Evolutionary conservation across 768 basidiomycete genomes (phyloP).

Genomic region (Nidularia pulvinata): DNA sequence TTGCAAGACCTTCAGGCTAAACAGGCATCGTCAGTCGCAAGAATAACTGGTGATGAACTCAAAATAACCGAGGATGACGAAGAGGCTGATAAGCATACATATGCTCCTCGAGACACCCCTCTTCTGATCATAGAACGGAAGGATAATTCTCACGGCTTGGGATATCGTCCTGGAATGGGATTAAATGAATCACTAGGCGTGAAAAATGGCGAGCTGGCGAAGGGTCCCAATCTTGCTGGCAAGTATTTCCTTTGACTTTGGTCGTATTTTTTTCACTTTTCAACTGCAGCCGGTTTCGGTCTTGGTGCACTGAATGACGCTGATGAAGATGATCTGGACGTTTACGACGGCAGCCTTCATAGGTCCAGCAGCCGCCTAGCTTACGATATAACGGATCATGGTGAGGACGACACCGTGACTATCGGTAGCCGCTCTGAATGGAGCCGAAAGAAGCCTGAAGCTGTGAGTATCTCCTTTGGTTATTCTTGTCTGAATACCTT

Average conservation of each 20-base stretch:
- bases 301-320: constrained; percentile 91
- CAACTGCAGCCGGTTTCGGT: constrained; percentile 78
- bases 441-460: constrained; percentile 14
- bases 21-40: constrained; percentile 23
- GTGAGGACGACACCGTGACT: constrained; percentile 57
- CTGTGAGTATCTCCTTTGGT: constrained; percentile 21
- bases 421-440: constrained; percentile 31
- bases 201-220: constrained; percentile 14
- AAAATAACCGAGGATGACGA: constrained; percentile 62
- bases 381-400: constrained; percentile 63
- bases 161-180: constrained; percentile 67
- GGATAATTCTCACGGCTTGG: constrained; percentile 80
- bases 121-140: constrained; percentile 64
- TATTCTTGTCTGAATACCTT: constrained; percentile 1
- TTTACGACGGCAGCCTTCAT: constrained; percentile 57
- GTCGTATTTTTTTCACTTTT: constrained; percentile 1
- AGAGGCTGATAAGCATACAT: constrained; percentile 86
- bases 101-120: constrained; percentile 80
- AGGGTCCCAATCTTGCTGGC: constrained; percentile 64
- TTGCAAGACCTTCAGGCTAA: constrained; percentile 63
- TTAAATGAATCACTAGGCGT: constrained; percentile 59
- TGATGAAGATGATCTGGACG: constrained; percentile 89
- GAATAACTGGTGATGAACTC: constrained; percentile 23
- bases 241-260: not conserved
- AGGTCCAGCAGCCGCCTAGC: constrained; percentile 47